Evolutionary conservation across 352 stramenopile species (phyloP), one percentile per base, ranked within the genome.

Genomic region (Globisporangium radiosum): DNA sequence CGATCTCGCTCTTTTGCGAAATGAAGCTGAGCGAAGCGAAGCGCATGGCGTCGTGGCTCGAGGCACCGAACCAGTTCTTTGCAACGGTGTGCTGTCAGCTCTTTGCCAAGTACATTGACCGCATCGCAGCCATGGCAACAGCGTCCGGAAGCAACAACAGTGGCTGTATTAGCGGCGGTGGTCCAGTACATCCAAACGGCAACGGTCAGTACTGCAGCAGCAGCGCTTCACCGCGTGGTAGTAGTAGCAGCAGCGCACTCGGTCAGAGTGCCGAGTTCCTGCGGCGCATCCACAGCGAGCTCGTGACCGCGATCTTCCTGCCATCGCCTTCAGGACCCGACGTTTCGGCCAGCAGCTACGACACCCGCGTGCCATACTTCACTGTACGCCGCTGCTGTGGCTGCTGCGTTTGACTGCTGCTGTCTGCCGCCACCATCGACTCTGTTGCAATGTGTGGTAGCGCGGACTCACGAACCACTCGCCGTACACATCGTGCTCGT

Each of bases 11-110:
- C 38, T 91, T 88, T 56, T 91, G 78, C 38, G 76, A 93, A 63
- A 78, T 89, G 69, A 93, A 93, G 55, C 70, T 91, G 25, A 85
- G 75, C 50, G 83, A 93, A 62, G 83, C 79, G 19, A 75, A 85
- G 70, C 68, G 78, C 40, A 91, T 90, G 79, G 77, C 77, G 10
- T 81, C 78, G 2, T 87, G 79, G 69, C 66, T 89, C n/a, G 73
- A 88, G 55, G 53, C 73, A 9, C 81, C 83, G 37, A 93, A 91
- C 60, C 74, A 77, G 25, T 93, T 93, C 56, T 75, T 87, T 56
- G 79, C 73, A 2, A 86, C 82, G 8, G 80, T 85, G 44, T 89
- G 77, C 52, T 89, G 77, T 49, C 75, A 89, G 56, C 54, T 93
- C 36, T 60, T 91, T 14, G 65, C 78, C 9, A 89, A 87, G 60